These are phyloP conservation scores for Naematelia encephala DNA, from an alignment of 768 basidiomycete species.

Conservation along the genomic window DNA sequence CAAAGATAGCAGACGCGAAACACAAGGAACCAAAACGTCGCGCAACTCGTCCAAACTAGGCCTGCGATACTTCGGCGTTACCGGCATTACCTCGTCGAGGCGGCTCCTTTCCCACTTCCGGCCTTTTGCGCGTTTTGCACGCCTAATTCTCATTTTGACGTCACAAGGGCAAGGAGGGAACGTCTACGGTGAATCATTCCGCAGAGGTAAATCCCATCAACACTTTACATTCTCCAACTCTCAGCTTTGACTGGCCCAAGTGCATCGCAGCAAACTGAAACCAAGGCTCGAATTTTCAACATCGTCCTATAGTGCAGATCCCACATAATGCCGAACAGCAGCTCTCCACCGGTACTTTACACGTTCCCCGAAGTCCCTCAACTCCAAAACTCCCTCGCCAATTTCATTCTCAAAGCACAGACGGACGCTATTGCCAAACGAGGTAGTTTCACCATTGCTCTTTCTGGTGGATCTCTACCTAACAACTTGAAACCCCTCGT, in stretches of 20 bases:
- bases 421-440: conserved; percentile 83
- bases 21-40: neutral
- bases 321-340: neutral
- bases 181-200: no score
- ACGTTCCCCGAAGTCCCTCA: conserved; percentile 62
- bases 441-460: conserved; percentile 83
- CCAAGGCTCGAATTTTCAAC: no score
- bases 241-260: no score
- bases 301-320: no score
- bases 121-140: neutral
- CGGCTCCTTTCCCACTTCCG: no score
- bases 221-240: no score
- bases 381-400: conserved; percentile 67
- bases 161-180: no score
- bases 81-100: neutral
- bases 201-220: no score
- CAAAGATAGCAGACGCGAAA: neutral
- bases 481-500: conserved; percentile 68
- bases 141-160: neutral
- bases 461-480: conserved; percentile 91
- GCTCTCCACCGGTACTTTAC: conserved; percentile 63
- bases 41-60: neutral
- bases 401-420: conserved; percentile 81
- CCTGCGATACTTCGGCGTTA: neutral
- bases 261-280: no score